These are phyloP conservation scores for Nannizziopsis arthrosporioides DNA, from an alignment of 2,329 filamentous ascomycete species.

Conservation along the genomic window DNA sequence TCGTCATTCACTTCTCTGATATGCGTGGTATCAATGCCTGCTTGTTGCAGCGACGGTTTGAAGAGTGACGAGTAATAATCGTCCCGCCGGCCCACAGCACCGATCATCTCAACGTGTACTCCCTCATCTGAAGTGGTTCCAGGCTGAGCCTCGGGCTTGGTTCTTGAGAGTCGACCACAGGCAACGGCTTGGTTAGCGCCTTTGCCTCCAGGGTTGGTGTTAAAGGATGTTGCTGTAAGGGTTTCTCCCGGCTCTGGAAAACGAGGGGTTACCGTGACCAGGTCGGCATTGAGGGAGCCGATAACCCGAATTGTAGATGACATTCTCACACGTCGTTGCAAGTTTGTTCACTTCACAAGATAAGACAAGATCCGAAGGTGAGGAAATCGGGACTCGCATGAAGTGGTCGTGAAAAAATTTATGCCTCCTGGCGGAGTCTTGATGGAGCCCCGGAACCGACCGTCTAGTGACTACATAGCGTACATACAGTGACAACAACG, in stretches of 20 bases:
- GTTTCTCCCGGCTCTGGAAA: constrained; percentile 80
- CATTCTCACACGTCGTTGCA: constrained; percentile 20
- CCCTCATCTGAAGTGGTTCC: constrained; percentile 16
- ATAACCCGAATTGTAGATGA: constrained; percentile 60
- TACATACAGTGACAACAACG: too few species aligned
- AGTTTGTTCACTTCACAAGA: not conserved
- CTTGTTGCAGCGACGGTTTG: constrained; percentile 45
- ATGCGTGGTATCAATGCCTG: constrained; percentile 50
- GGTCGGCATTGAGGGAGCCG: constrained; percentile 88
- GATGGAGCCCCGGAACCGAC: too few species aligned
- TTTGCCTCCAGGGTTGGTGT: constrained; percentile 77
- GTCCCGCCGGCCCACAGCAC: constrained; percentile 51
- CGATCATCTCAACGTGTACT: constrained; percentile 55
- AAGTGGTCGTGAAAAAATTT: too few species aligned
- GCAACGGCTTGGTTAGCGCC: constrained; percentile 92
- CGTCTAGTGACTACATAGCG: too few species aligned
- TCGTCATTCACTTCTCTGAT: constrained; percentile 38
- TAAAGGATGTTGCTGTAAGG: constrained; percentile 64
- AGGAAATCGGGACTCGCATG: too few species aligned
- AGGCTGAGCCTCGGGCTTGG: constrained; percentile 24
- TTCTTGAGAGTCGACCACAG: constrained; percentile 65
- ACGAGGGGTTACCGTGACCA: constrained; percentile 76
- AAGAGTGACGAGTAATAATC: constrained; percentile 55
- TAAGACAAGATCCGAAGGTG: too few species aligned
- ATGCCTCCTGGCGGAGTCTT: too few species aligned